phyloP scores from a whole-genome alignment of 2,329 filamentous ascomycete species.

The Arthrinium phaeospermum region DNA sequence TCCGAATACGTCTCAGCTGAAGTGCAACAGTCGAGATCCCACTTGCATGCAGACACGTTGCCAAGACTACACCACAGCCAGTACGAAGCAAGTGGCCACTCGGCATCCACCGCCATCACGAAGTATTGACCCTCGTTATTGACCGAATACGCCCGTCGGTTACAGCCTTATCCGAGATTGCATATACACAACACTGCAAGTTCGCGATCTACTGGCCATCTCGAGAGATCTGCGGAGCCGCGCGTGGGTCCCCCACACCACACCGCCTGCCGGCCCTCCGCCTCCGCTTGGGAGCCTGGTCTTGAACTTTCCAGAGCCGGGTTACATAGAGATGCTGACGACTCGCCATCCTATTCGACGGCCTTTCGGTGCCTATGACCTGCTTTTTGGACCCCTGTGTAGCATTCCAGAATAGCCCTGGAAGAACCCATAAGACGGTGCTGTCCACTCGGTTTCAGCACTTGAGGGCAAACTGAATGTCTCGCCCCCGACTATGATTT shows the following conservation, averaged over 20 bases:
- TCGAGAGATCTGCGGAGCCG: slow-evolving; percentile 14
- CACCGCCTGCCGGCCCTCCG: not conserved
- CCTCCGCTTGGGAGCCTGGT: not conserved
- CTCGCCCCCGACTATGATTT: slow-evolving; percentile 4
- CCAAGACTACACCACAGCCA: slow-evolving; percentile 7
- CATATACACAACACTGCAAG: not conserved
- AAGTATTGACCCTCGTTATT: not conserved
- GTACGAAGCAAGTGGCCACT: not conserved
- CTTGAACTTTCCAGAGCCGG: not conserved
- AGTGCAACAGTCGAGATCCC: not conserved
- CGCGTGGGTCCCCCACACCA: slow-evolving; percentile 7
- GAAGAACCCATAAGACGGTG: not conserved
- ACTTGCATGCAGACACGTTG: slow-evolving; percentile 13
- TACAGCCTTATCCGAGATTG: slow-evolving; percentile 9
- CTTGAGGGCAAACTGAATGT: not conserved
- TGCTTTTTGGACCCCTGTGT: not conserved
- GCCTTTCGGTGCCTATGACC: not conserved
- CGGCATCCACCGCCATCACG: not conserved
- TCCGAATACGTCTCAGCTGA: not conserved
- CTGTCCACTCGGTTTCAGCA: not conserved
- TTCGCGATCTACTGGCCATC: slow-evolving; percentile 3
- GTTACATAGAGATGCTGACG: not conserved
- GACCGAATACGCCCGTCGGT: not conserved
- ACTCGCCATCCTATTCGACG: not conserved
- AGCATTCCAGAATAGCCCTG: not conserved